Base-by-base conservation (phyloP, 2,329 filamentous ascomycete species). In the Sphaerulina musiva region DNA sequence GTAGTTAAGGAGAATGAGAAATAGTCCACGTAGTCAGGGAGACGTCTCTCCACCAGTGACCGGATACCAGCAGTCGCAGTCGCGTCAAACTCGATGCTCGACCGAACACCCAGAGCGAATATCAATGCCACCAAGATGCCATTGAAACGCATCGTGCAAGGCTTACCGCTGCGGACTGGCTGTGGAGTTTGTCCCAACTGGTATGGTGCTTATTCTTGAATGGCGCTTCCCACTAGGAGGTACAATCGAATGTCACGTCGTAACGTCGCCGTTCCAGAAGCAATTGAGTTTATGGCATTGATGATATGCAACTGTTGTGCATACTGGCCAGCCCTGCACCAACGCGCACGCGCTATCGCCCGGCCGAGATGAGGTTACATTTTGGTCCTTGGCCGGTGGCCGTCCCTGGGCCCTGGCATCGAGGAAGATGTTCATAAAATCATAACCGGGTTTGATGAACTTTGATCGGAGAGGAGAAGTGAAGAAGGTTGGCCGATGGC, bases 1-100 rank as follows among this genome's bases (percentile, higher is more conserved):
- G 43, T 6, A 23, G 7, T 36, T n/a, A 56, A 32, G 10, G 38
- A 17, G 23, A 56, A 56, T 5, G 32, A 39, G 39, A 56, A 56
- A 44, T 40, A 34, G 17, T 49, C 29, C 17, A 51, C 46, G 46
- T 56, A 46, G 6, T 41, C 12, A 9, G 54, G 54, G 1, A 56
- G 10, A 26, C 54, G 32, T 48, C 54, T 48, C 41, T 44, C 17
- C 29, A 56, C 48, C 3, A 56, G 49, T 38, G 54, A 43, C 31
- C 52, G 45, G 23, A 56, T 49, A 12, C 48, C 34, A 38, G 34
- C 34, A 38, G 34, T 36, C 32, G 32, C 32, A 8, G 32, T 38
- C 34, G 12, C 34, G 26, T 29, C 26, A 29, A 29, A 29, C 26
- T 29, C 26, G 26, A 7, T 29, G 26, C 5, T 29, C 26, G 26